phyloP scores from a whole-genome alignment of 345 rosid genomes.

The Adansonia digitata region DNA sequence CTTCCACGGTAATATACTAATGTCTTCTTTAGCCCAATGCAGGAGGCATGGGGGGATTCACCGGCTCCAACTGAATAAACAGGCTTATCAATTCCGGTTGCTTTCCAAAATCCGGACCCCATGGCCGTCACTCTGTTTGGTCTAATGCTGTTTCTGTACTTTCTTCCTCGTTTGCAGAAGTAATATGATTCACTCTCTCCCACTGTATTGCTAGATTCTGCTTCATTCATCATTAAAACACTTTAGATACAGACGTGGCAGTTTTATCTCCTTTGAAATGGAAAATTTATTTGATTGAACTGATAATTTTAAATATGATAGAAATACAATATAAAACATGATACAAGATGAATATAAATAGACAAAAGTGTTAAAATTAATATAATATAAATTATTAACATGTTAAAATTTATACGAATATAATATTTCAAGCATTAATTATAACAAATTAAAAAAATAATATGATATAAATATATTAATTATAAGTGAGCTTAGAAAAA shows the following conservation, averaged over 20 bases:
- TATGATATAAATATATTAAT: too few species aligned
- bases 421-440: too few species aligned
- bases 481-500: too few species aligned
- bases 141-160: conserved; percentile 84
- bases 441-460: too few species aligned
- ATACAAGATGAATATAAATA: too few species aligned
- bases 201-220: conserved; percentile 33
- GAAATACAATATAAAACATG: too few species aligned
- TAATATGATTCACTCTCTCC: conserved; percentile 71
- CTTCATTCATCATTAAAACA: not conserved
- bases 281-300: too few species aligned
- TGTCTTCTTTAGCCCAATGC: conserved; percentile 85
- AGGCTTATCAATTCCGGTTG: conserved; percentile 86
- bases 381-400: not conserved
- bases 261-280: not conserved
- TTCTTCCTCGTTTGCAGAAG: conserved; percentile 86
- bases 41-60: conserved; percentile 33
- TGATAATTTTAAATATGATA: too few species aligned
- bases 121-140: conserved; percentile 90
- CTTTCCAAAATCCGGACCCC: conserved; percentile 98
- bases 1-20: conserved; percentile 82
- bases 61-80: conserved; percentile 32
- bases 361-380: too few species aligned
- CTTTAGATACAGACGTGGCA: not conserved
- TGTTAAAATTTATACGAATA: not conserved